Evolutionary conservation across 306 rosid species (phyloP).

Genomic region (Lablab purpureus): DNA sequence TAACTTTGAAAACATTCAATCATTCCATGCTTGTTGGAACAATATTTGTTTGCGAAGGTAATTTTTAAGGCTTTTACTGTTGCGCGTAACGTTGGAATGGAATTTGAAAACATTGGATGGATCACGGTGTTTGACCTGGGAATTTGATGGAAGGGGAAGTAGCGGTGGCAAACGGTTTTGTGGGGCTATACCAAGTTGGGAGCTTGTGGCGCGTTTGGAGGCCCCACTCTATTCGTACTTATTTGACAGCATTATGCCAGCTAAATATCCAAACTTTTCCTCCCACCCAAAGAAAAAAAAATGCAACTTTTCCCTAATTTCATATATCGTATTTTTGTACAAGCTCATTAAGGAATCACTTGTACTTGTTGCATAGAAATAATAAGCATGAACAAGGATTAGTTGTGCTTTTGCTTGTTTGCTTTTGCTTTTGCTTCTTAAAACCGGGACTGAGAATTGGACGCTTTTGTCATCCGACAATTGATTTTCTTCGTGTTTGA

Average conservation of each 20-base stretch:
- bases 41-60: conserved; percentile 14
- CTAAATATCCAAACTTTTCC: conserved; percentile 26
- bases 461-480: neutral
- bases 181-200: conserved; percentile 40
- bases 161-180: conserved; percentile 27
- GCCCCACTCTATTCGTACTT: conserved; percentile 29
- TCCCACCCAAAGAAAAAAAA: neutral
- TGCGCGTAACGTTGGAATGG: neutral
- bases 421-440: conserved; percentile 14
- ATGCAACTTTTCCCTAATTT: neutral
- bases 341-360: neutral
- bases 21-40: conserved; percentile 32
- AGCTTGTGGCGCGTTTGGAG: conserved; percentile 37
- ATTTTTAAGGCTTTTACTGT: neutral
- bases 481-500: conserved; percentile 2
- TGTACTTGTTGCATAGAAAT: conserved; percentile 28
- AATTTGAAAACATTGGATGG: conserved; percentile 31
- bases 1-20: neutral
- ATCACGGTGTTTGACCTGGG: neutral
- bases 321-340: neutral
- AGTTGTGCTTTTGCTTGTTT: neutral
- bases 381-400: neutral
- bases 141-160: conserved; percentile 33
- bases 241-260: conserved; percentile 43
- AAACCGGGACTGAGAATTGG: neutral